Evolutionary conservation across 1,139 yeast species (phyloP).

Genomic region (Candida dubliniensis): DNA sequence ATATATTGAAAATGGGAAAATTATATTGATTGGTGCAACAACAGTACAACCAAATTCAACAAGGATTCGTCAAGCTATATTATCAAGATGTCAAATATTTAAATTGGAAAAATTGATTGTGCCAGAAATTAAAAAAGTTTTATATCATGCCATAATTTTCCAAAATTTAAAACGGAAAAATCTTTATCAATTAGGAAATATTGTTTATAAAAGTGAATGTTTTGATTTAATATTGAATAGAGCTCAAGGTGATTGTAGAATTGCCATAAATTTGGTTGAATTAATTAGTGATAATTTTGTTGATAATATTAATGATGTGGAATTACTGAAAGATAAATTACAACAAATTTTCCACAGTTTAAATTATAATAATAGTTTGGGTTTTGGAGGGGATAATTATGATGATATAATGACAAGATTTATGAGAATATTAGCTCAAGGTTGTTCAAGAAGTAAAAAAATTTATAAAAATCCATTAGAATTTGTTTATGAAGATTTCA

Average conservation of each 20-base stretch:
- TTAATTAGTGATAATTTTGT: constrained; percentile 22
- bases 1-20: constrained; percentile 39
- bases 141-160: constrained; percentile 25
- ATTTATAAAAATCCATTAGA: constrained; percentile 7
- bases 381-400: background rate
- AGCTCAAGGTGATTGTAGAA: constrained; percentile 36
- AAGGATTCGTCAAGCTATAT: constrained; percentile 37
- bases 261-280: constrained; percentile 33
- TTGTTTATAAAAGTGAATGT: constrained; percentile 17
- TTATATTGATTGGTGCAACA: constrained; percentile 49
- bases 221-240: constrained; percentile 18
- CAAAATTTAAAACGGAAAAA: constrained; percentile 30
- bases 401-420: constrained; percentile 1
- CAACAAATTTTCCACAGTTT: constrained; percentile 1
- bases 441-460: background rate
- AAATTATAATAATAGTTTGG: background rate
- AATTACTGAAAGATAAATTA: background rate
- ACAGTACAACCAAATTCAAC: constrained; percentile 32
- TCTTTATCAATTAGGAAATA: constrained; percentile 7
- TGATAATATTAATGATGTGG: background rate
- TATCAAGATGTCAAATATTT: constrained; percentile 44
- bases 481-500: constrained; percentile 12
- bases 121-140: constrained; percentile 22
- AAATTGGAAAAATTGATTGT: constrained; percentile 22
- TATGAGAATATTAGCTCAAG: background rate